phyloP scores from a whole-genome alignment of 176 grass and related monocot genomes.

The Lolium rigidum region DNA sequence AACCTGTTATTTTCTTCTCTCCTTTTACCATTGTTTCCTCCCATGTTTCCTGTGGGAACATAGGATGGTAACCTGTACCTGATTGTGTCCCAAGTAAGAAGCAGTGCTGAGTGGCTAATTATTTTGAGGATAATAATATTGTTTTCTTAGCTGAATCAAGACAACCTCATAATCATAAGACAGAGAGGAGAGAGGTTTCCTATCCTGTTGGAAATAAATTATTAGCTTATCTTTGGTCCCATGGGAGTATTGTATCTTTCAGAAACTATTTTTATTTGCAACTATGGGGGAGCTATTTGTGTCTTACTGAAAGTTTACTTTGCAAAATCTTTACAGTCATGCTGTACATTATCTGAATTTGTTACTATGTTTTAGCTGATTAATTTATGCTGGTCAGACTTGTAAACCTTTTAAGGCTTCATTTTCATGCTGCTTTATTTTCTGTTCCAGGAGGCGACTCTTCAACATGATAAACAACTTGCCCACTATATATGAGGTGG shows the following conservation, averaged over 20 bases:
- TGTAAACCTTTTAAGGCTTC: not conserved
- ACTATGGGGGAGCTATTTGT: not conserved
- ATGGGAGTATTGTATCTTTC: not conserved
- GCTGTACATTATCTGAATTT: not conserved
- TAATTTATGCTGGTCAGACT: not conserved
- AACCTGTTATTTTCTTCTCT: not conserved
- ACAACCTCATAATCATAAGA: not conserved
- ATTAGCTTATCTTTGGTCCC: not conserved
- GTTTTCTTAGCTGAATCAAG: not conserved
- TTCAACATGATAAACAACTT: constrained; percentile 97
- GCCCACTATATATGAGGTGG: constrained; percentile 93
- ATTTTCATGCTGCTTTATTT: constrained; percentile 27
- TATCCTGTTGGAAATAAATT: not conserved
- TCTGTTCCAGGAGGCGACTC: constrained; percentile 71
- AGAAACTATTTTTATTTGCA: not conserved
- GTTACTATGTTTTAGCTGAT: not conserved
- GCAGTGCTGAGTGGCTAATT: not conserved
- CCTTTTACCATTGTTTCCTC: constrained; percentile 3
- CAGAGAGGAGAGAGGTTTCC: not conserved
- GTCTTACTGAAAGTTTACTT: not conserved
- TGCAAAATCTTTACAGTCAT: not conserved
- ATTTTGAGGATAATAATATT: not conserved
- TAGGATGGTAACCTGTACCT: not conserved
- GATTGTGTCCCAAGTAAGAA: not conserved
- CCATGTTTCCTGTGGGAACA: not conserved